Evolutionary conservation across 768 basidiomycete genomes (phyloP).

Genomic region (Hygrophorus russula): DNA sequence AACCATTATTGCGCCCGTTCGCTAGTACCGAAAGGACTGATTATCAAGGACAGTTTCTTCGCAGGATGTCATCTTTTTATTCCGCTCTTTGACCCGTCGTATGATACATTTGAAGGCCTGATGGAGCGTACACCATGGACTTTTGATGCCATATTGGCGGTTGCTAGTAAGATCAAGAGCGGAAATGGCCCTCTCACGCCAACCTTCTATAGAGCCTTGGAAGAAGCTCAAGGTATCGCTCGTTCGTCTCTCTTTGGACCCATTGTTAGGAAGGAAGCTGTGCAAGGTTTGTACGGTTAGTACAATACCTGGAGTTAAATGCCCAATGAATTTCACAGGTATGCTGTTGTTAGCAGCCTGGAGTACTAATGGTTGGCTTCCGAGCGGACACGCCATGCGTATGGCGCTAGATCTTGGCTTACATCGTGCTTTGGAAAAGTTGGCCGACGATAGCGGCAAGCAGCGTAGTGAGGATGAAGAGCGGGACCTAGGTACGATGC

Average conservation of each 20-base stretch:
- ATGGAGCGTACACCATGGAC: conserved; percentile 94
- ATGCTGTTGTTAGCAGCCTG: conserved; percentile 89
- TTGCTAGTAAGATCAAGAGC: conserved; percentile 85
- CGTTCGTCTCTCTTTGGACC: conserved; percentile 90
- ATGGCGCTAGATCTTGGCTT: conserved; percentile 93
- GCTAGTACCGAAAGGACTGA: conserved; percentile 19
- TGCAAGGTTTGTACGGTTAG: conserved; percentile 51
- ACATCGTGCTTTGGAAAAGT: conserved; percentile 85
- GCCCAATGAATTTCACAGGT: conserved; percentile 29
- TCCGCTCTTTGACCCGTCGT: conserved; percentile 84
- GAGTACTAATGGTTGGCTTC: conserved; percentile 92
- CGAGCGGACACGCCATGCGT: conserved; percentile 90
- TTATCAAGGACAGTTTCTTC: conserved; percentile 66
- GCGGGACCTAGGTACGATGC: conserved; percentile 60
- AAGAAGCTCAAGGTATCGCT: conserved; percentile 94
- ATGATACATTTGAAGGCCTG: conserved; percentile 88
- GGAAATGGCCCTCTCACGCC: conserved; percentile 78
- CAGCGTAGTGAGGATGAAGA: conserved; percentile 73
- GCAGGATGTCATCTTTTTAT: conserved; percentile 95
- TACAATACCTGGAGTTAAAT: conserved; percentile 8
- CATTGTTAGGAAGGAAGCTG: conserved; percentile 88
- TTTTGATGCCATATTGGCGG: conserved; percentile 86
- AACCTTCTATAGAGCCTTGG: conserved; percentile 84
- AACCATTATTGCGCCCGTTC: conserved; percentile 23
- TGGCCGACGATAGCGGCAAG: conserved; percentile 66